Evolutionary conservation across 148 eudicot genomes (phyloP).

Genomic region (Linanthus parryae): DNA sequence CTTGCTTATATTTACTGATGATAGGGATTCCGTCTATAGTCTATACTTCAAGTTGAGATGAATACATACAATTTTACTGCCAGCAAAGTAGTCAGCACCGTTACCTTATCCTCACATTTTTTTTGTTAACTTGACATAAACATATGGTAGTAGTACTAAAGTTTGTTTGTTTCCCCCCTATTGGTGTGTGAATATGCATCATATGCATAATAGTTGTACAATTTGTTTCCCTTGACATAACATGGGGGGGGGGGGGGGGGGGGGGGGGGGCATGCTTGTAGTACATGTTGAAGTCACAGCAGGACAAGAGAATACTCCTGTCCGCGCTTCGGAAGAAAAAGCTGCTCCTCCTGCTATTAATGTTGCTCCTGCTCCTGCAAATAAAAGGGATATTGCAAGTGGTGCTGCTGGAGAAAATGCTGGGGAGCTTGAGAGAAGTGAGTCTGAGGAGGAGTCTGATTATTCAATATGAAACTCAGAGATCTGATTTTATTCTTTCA

Average conservation of each 20-base stretch:
- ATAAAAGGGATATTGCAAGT: conserved; percentile 45
- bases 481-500: too few relatives aligned
- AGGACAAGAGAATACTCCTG: conserved; percentile 55
- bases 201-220: too few relatives aligned
- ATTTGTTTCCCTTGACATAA: conserved; percentile 43
- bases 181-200: too few relatives aligned
- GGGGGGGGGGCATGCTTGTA: conserved; percentile 51
- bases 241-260: too few relatives aligned
- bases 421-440: conserved; percentile 71
- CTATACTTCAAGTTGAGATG: too few relatives aligned
- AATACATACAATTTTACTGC: too few relatives aligned
- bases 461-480: conserved; percentile 35
- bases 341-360: conserved; percentile 44
- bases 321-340: conserved; percentile 46
- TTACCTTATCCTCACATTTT: too few relatives aligned
- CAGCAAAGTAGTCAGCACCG: too few relatives aligned
- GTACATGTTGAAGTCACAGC: conserved; percentile 53
- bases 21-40: too few relatives aligned
- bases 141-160: too few relatives aligned
- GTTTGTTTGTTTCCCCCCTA: too few relatives aligned
- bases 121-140: too few relatives aligned
- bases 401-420: conserved; percentile 42
- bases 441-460: conserved; percentile 79
- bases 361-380: conserved; percentile 43
- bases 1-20: background rate